These are phyloP conservation scores for Cryptococcus wingfieldii DNA, from an alignment of 1,284 basidiomycete species.

Conservation along the genomic window DNA sequence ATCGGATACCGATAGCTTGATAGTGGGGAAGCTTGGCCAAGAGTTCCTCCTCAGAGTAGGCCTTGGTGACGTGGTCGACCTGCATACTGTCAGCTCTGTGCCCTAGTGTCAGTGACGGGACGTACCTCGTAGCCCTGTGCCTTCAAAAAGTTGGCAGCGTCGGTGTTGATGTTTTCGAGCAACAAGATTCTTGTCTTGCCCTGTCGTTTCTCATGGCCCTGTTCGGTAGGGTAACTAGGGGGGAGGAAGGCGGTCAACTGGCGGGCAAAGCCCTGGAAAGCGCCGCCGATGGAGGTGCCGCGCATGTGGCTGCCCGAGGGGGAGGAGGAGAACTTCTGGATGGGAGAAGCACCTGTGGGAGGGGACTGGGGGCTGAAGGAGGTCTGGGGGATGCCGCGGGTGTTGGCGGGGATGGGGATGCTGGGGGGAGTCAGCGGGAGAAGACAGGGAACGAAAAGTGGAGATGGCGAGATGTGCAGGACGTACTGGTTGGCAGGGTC, in stretches of 20 bases:
- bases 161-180: conserved; percentile 91
- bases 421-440: conserved; percentile 18
- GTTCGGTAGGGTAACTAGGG: conserved; percentile 33
- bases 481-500: conserved; percentile 40
- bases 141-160: conserved; percentile 77
- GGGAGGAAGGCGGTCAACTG: conserved; percentile 48
- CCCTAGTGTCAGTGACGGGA: background rate
- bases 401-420: conserved; percentile 49
- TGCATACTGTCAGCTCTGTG: conserved; percentile 44
- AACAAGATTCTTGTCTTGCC: conserved; percentile 59
- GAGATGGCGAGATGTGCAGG: background rate
- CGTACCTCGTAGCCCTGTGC: conserved; percentile 68
- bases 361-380: conserved; percentile 32
- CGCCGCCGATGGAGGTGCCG: conserved; percentile 11
- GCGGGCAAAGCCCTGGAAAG: conserved; percentile 25
- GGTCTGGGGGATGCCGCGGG: conserved; percentile 36
- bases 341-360: conserved; percentile 26
- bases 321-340: conserved; percentile 19
- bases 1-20: conserved; percentile 93
- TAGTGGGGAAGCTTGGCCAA: conserved; percentile 79
- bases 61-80: conserved; percentile 84
- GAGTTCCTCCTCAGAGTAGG: conserved; percentile 89
- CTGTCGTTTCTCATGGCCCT: conserved; percentile 31
- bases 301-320: conserved; percentile 20
- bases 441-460: background rate